Evolutionary conservation across 129 eudicot genomes (phyloP).

Genomic region (Oenanthe sinensis): DNA sequence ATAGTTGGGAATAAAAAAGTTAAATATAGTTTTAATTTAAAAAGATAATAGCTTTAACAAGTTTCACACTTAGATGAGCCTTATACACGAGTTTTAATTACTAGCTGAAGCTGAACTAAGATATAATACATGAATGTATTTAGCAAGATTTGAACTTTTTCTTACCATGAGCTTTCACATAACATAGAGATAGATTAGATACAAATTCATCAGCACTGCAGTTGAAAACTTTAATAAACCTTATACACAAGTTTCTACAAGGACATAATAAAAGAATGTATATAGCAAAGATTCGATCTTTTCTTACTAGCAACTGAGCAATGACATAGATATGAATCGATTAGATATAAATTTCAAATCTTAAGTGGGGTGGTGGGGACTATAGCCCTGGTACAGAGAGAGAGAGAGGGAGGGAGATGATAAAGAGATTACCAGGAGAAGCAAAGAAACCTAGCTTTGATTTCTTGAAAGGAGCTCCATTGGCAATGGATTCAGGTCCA

Average conservation of each 20-base stretch:
- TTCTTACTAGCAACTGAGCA: too few species aligned
- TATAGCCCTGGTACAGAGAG: too few species aligned
- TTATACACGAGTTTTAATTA: not conserved
- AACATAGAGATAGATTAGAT: too few species aligned
- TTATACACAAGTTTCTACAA: not conserved
- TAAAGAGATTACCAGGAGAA: not conserved
- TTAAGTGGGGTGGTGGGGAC: too few species aligned
- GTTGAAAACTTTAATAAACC: not conserved
- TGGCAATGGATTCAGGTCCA: not conserved
- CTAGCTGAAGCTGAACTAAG: not conserved
- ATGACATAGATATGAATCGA: too few species aligned
- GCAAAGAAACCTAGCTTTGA: not conserved
- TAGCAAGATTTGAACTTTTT: not conserved
- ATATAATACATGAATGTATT: not conserved
- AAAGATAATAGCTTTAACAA: too few species aligned
- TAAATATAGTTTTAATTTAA: too few species aligned
- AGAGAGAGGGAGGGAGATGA: not conserved
- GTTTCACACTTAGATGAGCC: not conserved
- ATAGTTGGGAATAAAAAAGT: too few species aligned
- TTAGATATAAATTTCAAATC: too few species aligned
- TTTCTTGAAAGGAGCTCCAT: conserved; percentile 1
- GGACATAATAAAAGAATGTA: not conserved
- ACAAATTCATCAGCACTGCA: too few species aligned
- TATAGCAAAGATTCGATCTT: too few species aligned
- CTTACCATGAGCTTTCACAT: not conserved